phyloP scores from a whole-genome alignment of 192 early-diverging fungal genomes.

The Neocallimastix lanati region DNA sequence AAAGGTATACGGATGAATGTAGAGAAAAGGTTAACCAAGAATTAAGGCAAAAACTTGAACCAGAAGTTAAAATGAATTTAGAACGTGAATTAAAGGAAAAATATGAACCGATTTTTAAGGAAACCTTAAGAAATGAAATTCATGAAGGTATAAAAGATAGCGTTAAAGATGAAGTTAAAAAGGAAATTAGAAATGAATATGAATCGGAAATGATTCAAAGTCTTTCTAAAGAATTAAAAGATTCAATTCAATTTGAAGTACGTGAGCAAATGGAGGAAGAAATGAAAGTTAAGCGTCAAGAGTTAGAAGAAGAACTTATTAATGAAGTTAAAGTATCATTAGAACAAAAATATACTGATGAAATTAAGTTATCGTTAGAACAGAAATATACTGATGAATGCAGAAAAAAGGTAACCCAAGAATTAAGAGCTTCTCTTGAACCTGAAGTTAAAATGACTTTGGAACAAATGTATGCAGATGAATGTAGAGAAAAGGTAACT shows the following conservation, averaged over 20 bases:
- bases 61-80: background rate
- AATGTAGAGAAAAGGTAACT: background rate
- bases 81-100: background rate
- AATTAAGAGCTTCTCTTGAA: background rate
- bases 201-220: background rate
- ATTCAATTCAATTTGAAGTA: background rate
- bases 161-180: background rate
- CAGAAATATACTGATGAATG: background rate
- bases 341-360: background rate
- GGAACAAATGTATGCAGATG: background rate
- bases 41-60: background rate
- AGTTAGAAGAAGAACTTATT: background rate
- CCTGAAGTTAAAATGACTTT: background rate
- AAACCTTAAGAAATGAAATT: background rate
- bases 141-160: background rate
- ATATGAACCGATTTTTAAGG: background rate
- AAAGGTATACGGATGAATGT: background rate
- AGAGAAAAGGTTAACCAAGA: background rate
- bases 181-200: background rate
- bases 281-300: background rate
- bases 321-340: background rate
- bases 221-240: background rate
- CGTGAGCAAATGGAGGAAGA: background rate
- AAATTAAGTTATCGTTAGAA: background rate
- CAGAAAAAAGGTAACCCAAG: background rate